Percentiles rank a stretch among this genome's conserved stretches.
Conservation (phyloP, 139 green algal species). For the Chlorella sp. region DNA sequence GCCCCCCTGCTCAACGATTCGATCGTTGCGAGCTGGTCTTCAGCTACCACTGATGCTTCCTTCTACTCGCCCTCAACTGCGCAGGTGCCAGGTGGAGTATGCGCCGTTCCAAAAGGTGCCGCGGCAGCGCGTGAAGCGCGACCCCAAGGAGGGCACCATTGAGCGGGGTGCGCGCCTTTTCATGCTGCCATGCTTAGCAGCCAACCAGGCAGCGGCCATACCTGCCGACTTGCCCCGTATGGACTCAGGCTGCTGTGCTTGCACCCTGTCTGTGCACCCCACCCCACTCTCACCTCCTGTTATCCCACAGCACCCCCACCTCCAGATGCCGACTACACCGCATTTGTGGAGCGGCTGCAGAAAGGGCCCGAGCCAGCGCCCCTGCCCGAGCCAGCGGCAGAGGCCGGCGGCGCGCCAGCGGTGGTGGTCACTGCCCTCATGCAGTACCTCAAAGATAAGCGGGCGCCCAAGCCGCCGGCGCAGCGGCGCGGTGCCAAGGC, state of each 20-base stretch:
- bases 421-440: constrained; percentile 28
- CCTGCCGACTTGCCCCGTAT: background rate
- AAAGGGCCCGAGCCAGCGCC: constrained; percentile 41
- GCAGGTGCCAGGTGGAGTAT: constrained; percentile 71
- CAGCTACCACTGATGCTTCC: background rate
- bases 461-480: background rate
- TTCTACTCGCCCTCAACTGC: background rate
- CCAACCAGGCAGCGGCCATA: no score
- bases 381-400: background rate
- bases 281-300: background rate
- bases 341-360: constrained; percentile 63
- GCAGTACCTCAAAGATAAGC: constrained; percentile 43
- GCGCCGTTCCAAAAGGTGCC: constrained; percentile 76
- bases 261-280: background rate
- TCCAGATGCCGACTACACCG: constrained; percentile 73
- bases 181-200: no score
- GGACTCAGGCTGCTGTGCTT: background rate
- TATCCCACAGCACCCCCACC: background rate
- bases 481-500: constrained; percentile 13
- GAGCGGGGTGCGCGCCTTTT: constrained; percentile 71
- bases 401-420: background rate
- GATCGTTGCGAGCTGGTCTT: background rate
- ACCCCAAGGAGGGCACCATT: constrained; percentile 72
- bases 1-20: background rate
- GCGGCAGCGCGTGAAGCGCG: constrained; percentile 43